phyloP scores from a whole-genome alignment of 768 basidiomycete species.

The Trametes cubensis region DNA sequence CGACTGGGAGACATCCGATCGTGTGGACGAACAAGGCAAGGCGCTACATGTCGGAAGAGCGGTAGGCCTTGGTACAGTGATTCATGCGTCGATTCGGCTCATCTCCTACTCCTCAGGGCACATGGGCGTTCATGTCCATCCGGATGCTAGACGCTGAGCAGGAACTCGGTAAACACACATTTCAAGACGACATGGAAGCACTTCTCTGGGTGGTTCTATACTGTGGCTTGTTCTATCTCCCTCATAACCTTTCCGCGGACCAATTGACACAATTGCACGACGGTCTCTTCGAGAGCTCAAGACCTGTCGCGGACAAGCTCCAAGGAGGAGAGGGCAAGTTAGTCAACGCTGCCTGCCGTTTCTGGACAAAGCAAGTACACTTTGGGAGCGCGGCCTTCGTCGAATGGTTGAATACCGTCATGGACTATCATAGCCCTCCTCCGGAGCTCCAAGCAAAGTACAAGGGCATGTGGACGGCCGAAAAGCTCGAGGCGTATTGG shows the following conservation, averaged over 20 bases:
- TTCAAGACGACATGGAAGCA: constrained; percentile 23
- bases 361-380: no score
- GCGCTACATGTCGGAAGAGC: background rate
- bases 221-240: constrained; percentile 9
- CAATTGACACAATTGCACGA: background rate
- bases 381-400: background rate
- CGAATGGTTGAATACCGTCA: constrained; percentile 5
- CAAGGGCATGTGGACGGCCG: background rate
- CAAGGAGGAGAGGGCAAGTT: background rate
- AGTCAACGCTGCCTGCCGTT: background rate
- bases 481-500: background rate
- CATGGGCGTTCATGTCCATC: no score
- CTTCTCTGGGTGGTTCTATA: constrained; percentile 17
- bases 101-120: no score
- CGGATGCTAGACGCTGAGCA: background rate
- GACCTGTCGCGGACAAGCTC: no score
- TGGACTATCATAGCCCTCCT: background rate
- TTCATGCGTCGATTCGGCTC: no score
- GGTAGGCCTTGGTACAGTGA: no score
- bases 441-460: background rate
- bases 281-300: background rate
- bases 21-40: background rate
- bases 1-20: constrained; percentile 12
- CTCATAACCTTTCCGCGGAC: background rate
- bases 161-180: background rate